Conservation (phyloP, 225 moss, liverwort and hornwort species). For the Pseudoscleropodium purum region DNA sequence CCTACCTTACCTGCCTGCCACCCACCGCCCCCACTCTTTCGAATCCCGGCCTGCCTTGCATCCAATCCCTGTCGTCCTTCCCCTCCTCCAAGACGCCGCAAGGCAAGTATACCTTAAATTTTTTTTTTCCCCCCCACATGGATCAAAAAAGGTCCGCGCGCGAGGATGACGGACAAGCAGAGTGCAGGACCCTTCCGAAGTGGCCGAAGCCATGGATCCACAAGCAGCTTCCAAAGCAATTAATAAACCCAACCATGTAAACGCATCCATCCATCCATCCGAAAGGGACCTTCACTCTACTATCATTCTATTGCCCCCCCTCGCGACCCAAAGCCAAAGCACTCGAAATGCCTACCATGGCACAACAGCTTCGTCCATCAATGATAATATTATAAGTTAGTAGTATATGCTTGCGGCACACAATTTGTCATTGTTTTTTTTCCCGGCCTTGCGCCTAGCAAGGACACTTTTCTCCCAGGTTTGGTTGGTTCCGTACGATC, state of each 20-base stretch:
- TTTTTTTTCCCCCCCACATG: neutral
- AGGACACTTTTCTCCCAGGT: neutral
- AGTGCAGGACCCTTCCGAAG: neutral
- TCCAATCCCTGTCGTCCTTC: neutral
- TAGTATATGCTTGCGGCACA: too few species aligned
- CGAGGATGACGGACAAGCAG: neutral
- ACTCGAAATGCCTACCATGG: neutral
- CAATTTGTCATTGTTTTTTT: neutral
- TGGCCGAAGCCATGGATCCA: neutral
- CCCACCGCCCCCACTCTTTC: neutral
- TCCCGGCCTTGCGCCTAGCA: rapidly evolving
- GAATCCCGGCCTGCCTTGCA: neutral
- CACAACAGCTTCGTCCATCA: neutral
- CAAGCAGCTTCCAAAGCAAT: neutral
- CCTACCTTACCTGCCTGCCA: neutral
- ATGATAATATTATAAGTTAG: too few species aligned
- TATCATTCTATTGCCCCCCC: too few species aligned
- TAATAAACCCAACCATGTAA: too few species aligned
- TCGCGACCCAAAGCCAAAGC: rapidly evolving
- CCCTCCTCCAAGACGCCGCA: neutral
- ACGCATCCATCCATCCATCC: neutral
- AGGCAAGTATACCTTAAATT: neutral
- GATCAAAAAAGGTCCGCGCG: neutral
- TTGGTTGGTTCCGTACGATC: neutral
- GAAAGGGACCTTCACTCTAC: neutral